Evolutionary conservation across 352 stramenopile genomes (phyloP).

Genomic region (Pythium phragmitis): DNA sequence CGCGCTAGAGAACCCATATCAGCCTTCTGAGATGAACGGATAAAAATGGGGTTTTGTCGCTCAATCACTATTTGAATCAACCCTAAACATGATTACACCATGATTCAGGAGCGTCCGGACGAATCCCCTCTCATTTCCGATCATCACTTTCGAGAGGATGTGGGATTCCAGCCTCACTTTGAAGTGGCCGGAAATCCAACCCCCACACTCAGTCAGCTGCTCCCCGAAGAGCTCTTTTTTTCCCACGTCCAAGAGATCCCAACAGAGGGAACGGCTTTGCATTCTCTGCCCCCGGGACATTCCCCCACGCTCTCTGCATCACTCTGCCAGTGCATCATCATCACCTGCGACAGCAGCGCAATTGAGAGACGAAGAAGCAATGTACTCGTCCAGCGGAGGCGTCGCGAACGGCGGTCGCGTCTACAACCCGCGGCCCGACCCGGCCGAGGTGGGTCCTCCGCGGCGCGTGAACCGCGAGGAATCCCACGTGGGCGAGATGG

Average conservation of each 20-base stretch:
- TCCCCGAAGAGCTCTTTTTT: background rate
- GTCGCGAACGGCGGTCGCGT: constrained; percentile 47
- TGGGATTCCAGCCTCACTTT: constrained; percentile 14
- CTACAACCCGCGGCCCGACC: constrained; percentile 71
- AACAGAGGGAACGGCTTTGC: no score
- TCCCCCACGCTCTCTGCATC: background rate
- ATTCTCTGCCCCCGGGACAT: constrained; percentile 11
- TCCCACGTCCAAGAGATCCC: no score
- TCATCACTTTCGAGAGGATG: constrained; percentile 15
- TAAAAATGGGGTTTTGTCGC: no score
- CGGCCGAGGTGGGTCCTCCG: constrained; percentile 60
- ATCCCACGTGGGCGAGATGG: constrained; percentile 75
- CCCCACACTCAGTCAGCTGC: constrained; percentile 14
- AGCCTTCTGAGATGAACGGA: background rate
- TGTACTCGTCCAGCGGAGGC: constrained; percentile 57
- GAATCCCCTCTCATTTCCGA: constrained; percentile 11
- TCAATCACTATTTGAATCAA: background rate
- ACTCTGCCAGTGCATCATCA: background rate
- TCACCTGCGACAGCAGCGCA: background rate
- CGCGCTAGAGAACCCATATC: background rate
- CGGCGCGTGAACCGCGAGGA: constrained; percentile 75
- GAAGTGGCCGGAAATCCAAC: constrained; percentile 20
- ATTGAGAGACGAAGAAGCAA: constrained; percentile 18
- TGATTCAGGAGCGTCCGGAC: background rate
- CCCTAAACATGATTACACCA: background rate